Evolutionary conservation across 805 yeast genomes (phyloP), one percentile per base, ranked within the genome.

Genomic region (Kodamaea hsintzibuensis): DNA sequence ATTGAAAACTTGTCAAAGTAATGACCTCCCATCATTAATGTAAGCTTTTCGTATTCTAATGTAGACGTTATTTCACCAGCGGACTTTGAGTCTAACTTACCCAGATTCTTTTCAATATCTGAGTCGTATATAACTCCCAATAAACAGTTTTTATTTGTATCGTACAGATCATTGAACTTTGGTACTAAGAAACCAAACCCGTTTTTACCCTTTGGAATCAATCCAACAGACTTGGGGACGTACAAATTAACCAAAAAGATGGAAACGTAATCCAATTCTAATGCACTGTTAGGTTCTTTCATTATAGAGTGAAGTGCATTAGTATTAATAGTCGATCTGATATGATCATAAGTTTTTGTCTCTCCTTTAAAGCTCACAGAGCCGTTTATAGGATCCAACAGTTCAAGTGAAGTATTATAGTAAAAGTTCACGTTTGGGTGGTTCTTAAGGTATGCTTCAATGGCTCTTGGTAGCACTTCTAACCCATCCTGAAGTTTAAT

Each of bases 181-280:
- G 99, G 99, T 8, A 92, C 88, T 47, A 93, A 77, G 61, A 88
- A 90, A 1, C 99, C 99, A 77, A 93, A 93, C 39, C 98, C 96
- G 54, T 80, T 76, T 33, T 72, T 66, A 8, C 67, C 60, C 19
- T 60, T 51, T 1, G 76, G 78, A 16, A 72, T 67, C 25, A 74
- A 17, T 70, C 68, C 60, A 8, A 72, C 72, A 47, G 63, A 68
- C 40, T 65, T 72, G 16, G 46, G 84, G 67, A 68, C 55, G 59
- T 79, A 88, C 35, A 88, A 74, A 62, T 95, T 92, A 18, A 85
- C 88, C 52, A 93, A 77, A 18, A 84, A 79, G 14, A 95, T 70
- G 51, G 71, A 72, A 0, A 80, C 72, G 53, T 81, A 80, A n/a
- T 72, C 68, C 40, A 73, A 62, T 8, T 42, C 49, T 43, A 67